Evolutionary conservation across 192 early-diverging fungal species (phyloP), one percentile per base, ranked within the genome.

Genomic region (Coemansia sp.): DNA sequence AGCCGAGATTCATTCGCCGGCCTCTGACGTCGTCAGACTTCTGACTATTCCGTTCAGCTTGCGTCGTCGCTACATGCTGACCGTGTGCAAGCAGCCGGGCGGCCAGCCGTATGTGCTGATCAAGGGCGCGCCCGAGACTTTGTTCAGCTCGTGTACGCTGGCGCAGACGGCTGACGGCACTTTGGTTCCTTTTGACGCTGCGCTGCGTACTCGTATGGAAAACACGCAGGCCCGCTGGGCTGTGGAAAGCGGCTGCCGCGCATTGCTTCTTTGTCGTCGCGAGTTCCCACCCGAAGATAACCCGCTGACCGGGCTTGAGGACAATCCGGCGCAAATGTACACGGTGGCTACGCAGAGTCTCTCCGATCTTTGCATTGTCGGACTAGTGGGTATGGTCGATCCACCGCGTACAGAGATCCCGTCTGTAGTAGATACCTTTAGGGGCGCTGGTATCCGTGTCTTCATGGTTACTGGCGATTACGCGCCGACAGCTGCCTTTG

Each of bases 381-480:
- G 92, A 1, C 77, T 96, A 22, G 86, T 92, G 29, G 91, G 88
- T 5, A 93, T 97, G 51, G 82, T 89, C 63, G 95, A 96, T 71
- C 96, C 94, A 54, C 94, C 93, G n/a, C 88, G 94, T 41, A 80
- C 84, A 18, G 94, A 94, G 69, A 90, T 91, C 41, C 81, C 78
- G 12, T 74, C 84, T 20, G 85, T 91, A 6, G 87, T 97, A 38
- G 80, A 66, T 38, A 84, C 71, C 0, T 87, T 88, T 55, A 87
- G 88, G 41, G 59, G 74, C 34, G 93, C 94, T 2, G 90, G 90
- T 22, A 75, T 93, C 47, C 86, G 91, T 38, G 85, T 97, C 55
- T 90, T 91, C 67, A 95, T 97, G 95, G 89, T 93, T 55, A 95
- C 94, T 31, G 94, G 93, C 62, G 94, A 96, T 64, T 91, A 90